A percentile compares a stretch with the other conserved stretches of the same genome.
phyloP scores from a whole-genome alignment of 192 early-diverging fungal genomes.

The Tieghemiomyces parasiticus region DNA sequence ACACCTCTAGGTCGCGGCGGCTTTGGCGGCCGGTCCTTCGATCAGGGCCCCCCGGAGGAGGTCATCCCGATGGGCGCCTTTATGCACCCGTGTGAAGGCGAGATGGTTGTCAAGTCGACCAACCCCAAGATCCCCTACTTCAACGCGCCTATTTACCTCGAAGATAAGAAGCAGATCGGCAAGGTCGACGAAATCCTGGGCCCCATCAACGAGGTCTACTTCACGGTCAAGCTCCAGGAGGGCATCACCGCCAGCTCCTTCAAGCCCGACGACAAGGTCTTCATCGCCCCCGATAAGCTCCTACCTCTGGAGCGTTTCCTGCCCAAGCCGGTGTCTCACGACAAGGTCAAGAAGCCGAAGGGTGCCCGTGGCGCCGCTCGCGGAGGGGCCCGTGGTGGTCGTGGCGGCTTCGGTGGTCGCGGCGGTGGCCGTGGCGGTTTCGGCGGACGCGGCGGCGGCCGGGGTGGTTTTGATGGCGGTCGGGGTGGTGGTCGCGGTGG shows the following conservation, averaged over 20 bases:
- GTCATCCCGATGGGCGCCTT: conserved; percentile 76
- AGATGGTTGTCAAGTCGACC: conserved; percentile 88
- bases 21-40: conserved; percentile 29
- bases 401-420: conserved; percentile 17
- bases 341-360: conserved; percentile 27
- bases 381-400: conserved; percentile 37
- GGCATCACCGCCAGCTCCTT: conserved; percentile 87
- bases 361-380: conserved; percentile 45
- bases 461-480: conserved; percentile 18
- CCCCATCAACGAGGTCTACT: conserved; percentile 93
- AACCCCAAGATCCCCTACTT: conserved; percentile 94
- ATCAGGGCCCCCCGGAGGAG: conserved; percentile 58
- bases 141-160: conserved; percentile 95
- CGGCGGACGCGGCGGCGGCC: conserved; percentile 19
- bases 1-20: conserved; percentile 32
- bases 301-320: conserved; percentile 93
- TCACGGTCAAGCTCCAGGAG: conserved; percentile 92
- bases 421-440: conserved; percentile 25
- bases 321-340: conserved; percentile 70
- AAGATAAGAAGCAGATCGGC: conserved; percentile 98
- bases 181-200: conserved; percentile 99
- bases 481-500: conserved; percentile 31
- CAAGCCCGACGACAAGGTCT: conserved; percentile 82
- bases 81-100: conserved; percentile 90
- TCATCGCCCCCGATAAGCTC: conserved; percentile 84